Evolutionary conservation across 371 early-diverging fungal species (phyloP).

Genomic region (Saksenaea oblongispora): DNA sequence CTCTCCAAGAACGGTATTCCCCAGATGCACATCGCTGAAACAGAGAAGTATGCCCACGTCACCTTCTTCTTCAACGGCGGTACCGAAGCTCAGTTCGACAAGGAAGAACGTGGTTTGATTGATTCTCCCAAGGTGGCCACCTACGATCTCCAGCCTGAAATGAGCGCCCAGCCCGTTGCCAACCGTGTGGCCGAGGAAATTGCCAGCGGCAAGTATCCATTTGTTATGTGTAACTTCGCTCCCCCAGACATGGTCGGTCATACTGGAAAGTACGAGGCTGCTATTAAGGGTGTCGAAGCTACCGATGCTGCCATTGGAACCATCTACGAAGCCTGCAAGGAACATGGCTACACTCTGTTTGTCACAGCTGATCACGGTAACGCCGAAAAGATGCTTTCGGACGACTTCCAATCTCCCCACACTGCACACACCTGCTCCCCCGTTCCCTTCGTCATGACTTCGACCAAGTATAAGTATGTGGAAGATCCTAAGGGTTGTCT

Average conservation of each 20-base stretch:
- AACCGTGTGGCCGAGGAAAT: constrained; percentile 90
- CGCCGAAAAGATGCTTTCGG: constrained; percentile 98
- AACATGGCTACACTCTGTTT: constrained; percentile 89
- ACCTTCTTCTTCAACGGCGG: constrained; percentile 99
- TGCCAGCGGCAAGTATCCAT: constrained; percentile 78
- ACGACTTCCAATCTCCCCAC: constrained; percentile 84
- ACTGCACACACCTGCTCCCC: constrained; percentile 95
- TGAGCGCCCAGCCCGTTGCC: constrained; percentile 90
- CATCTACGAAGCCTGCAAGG: constrained; percentile 91
- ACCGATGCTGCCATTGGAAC: constrained; percentile 95
- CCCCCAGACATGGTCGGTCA: constrained; percentile 99
- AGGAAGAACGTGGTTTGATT: constrained; percentile 91
- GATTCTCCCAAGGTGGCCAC: constrained; percentile 96
- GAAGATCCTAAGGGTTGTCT: constrained; percentile 75
- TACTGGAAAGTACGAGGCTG: constrained; percentile 97
- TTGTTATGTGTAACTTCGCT: constrained; percentile 99
- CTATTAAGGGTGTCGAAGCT: constrained; percentile 90
- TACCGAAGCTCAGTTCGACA: constrained; percentile 83
- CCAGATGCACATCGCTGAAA: constrained; percentile 98
- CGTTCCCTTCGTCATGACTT: constrained; percentile 95
- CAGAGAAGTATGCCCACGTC: constrained; percentile 99
- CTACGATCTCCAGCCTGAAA: constrained; percentile 96
- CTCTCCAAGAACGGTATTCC: constrained; percentile 79
- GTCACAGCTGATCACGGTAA: constrained; percentile 99
- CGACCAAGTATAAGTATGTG: constrained; percentile 50